phyloP scores from a whole-genome alignment of 441 rosid species.

The Metrosideros polymorpha region DNA sequence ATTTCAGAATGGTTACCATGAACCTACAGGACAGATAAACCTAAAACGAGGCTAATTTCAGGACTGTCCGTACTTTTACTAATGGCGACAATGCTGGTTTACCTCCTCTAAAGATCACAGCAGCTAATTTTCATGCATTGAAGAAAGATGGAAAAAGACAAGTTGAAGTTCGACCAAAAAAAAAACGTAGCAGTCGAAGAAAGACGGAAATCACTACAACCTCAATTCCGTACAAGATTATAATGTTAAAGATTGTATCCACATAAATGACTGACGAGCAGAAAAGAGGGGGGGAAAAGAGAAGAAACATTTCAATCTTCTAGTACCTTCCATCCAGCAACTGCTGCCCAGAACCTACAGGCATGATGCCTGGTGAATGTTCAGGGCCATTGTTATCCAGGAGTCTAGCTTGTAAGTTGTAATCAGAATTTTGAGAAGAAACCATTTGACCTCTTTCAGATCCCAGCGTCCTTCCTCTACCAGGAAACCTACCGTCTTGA shows the following conservation, averaged over 20 bases:
- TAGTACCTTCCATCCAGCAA: conserved; percentile 55
- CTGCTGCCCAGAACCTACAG: conserved; percentile 22
- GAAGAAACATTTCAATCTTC: no score
- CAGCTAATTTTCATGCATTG: not conserved
- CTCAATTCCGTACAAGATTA: not conserved
- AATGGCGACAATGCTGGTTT: not conserved
- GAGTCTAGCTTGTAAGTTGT: conserved; percentile 75
- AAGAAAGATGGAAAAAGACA: no score
- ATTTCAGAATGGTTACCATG: no score
- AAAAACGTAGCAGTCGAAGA: no score
- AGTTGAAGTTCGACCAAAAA: no score
- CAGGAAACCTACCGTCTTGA: conserved; percentile 51
- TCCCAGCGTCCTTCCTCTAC: conserved; percentile 67
- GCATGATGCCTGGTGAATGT: conserved; percentile 26
- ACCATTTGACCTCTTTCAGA: conserved; percentile 28
- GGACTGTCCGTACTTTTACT: not conserved
- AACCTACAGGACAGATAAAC: not conserved
- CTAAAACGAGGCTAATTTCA: not conserved
- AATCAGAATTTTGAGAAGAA: conserved; percentile 41
- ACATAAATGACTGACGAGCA: not conserved
- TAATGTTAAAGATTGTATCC: not conserved
- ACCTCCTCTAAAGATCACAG: not conserved
- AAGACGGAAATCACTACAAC: not conserved
- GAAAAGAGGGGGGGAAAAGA: not conserved
- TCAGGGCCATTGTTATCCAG: conserved; percentile 46